Conservation (phyloP, 2,329 filamentous ascomycete species). For the Trichoderma sp. region DNA sequence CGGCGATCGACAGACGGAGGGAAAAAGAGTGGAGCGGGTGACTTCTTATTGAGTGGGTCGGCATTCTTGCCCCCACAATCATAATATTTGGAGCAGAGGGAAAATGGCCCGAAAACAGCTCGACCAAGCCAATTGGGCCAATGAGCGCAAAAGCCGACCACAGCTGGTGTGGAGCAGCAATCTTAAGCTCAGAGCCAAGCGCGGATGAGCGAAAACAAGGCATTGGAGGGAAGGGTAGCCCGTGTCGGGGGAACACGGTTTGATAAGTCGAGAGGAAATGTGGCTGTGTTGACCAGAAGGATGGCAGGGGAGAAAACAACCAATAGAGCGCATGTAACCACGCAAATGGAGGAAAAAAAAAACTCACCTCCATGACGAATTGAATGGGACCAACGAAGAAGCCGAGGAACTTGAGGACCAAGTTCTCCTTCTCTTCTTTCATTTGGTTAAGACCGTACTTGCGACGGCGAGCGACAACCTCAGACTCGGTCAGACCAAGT, state of each 20-base stretch:
- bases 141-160: constrained; percentile 34
- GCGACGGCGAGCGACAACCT: constrained; percentile 66
- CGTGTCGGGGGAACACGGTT: constrained; percentile 15
- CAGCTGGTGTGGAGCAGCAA: constrained; percentile 44
- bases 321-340: not conserved
- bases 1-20: constrained; percentile 20
- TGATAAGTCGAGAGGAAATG: constrained; percentile 25
- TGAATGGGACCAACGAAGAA: constrained; percentile 91
- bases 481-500: constrained; percentile 70
- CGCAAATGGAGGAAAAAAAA: not conserved
- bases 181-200: constrained; percentile 40
- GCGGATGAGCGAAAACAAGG: constrained; percentile 34
- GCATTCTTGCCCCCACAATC: constrained; percentile 33
- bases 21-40: constrained; percentile 30
- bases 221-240: constrained; percentile 28
- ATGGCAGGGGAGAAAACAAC: not conserved
- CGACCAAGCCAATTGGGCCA: constrained; percentile 34
- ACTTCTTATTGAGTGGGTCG: constrained; percentile 36
- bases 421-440: constrained; percentile 88
- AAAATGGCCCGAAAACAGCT: constrained; percentile 8
- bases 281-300: not conserved
- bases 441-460: constrained; percentile 86
- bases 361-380: constrained; percentile 85
- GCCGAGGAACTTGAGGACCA: constrained; percentile 78
- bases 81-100: constrained; percentile 18